Evolutionary conservation across 495 filamentous ascomycete species (phyloP).

Genomic region (Penicillium silybi): DNA sequence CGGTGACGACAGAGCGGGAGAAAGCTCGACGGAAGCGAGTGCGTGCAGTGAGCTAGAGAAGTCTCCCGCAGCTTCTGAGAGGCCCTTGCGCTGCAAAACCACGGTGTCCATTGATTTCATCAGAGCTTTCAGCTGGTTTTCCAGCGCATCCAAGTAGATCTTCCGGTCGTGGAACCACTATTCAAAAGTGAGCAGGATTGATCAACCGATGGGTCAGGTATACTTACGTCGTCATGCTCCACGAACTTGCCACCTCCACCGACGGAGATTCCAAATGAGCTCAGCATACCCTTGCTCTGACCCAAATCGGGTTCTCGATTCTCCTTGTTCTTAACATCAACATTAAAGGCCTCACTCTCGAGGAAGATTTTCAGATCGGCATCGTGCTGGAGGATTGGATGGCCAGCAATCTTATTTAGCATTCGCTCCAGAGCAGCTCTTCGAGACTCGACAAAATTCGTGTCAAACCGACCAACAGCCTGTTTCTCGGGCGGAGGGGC

Average conservation of each 20-base stretch:
- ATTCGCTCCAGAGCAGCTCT: slow-evolving; percentile 90
- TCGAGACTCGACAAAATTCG: slow-evolving; percentile 91
- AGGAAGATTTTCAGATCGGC: slow-evolving; percentile 92
- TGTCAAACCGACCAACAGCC: slow-evolving; percentile 92
- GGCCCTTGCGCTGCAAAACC: slow-evolving; percentile 82
- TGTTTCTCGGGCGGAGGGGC: slow-evolving; percentile 98
- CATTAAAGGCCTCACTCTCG: slow-evolving; percentile 90
- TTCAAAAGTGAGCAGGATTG: slow-evolving; percentile 4
- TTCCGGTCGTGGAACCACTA: slow-evolving; percentile 98
- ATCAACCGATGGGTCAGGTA: not conserved
- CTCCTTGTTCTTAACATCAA: slow-evolving; percentile 97
- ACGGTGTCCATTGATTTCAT: slow-evolving; percentile 92
- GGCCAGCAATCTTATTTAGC: slow-evolving; percentile 90
- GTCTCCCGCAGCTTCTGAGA: slow-evolving; percentile 88
- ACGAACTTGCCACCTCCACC: slow-evolving; percentile 82
- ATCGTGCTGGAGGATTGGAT: slow-evolving; percentile 90
- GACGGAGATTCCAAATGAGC: slow-evolving; percentile 73
- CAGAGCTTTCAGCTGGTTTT: slow-evolving; percentile 90
- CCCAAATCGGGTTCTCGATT: slow-evolving; percentile 78
- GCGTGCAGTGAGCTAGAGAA: slow-evolving; percentile 89
- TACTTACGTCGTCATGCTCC: slow-evolving; percentile 90
- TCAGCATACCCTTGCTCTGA: slow-evolving; percentile 90
- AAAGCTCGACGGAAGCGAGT: slow-evolving; percentile 82
- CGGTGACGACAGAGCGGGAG: slow-evolving; percentile 80
- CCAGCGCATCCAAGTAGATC: slow-evolving; percentile 89